Conservation (phyloP, 345 rosid species). For the Balakata baccata region DNA sequence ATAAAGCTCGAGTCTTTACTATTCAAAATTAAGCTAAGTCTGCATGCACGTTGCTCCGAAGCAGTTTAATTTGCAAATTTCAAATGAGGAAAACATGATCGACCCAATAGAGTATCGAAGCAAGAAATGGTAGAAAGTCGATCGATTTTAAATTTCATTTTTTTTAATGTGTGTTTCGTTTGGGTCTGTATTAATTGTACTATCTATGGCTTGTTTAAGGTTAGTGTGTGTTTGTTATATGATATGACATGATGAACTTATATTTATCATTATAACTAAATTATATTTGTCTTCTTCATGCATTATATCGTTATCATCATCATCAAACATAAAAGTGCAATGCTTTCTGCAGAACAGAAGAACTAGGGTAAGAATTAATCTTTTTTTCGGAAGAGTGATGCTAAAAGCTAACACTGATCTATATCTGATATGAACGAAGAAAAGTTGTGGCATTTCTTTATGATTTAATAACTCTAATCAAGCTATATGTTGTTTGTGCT, state of each 20-base stretch:
- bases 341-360: too few relatives aligned
- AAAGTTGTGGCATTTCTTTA: too few relatives aligned
- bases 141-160: neutral
- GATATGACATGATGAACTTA: neutral
- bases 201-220: constrained; percentile 24
- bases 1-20: neutral
- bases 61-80: too few relatives aligned
- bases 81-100: neutral
- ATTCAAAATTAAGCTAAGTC: neutral
- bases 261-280: neutral
- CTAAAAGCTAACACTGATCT: too few relatives aligned
- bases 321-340: neutral
- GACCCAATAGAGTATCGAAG: neutral
- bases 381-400: too few relatives aligned
- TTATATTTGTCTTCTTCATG: neutral
- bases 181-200: constrained; percentile 2
- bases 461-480: too few relatives aligned
- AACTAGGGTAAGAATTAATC: too few relatives aligned
- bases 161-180: neutral
- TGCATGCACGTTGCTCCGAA: too few relatives aligned
- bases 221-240: constrained; percentile 7
- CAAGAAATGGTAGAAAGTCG: constrained; percentile 15
- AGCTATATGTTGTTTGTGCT: too few relatives aligned
- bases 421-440: too few relatives aligned
- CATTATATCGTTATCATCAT: neutral